Conservation (phyloP, 129 eudicot species). For the Logfia minima region DNA sequence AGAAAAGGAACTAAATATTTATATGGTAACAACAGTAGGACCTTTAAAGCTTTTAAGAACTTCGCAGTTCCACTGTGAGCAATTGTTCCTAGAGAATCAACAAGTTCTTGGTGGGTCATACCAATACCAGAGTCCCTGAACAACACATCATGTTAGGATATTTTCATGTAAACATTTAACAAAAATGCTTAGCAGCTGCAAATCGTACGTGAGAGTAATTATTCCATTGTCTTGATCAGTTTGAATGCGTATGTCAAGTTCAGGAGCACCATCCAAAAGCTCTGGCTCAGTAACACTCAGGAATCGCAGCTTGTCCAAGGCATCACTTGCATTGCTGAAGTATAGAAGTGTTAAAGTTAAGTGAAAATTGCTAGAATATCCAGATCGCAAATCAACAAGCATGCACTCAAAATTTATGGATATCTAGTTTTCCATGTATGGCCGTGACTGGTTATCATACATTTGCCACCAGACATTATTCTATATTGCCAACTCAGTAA, state of each 20-base stretch:
- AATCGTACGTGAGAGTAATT: conserved; percentile 72
- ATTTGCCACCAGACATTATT: background rate
- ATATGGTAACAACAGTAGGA: conserved; percentile 9
- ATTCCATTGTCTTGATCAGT: conserved; percentile 86
- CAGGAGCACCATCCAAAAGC: conserved; percentile 75
- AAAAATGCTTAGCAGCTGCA: background rate
- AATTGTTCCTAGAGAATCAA: conserved; percentile 95
- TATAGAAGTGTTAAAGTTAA: background rate
- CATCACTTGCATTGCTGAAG: conserved; percentile 97
- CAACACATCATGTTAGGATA: background rate
- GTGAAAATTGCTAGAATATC: background rate
- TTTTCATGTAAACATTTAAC: background rate
- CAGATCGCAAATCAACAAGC: background rate
- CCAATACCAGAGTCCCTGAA: conserved; percentile 93
- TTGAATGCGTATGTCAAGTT: conserved; percentile 90
- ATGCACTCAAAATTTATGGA: background rate
- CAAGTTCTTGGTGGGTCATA: conserved; percentile 90
- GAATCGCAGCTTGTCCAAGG: conserved; percentile 94
- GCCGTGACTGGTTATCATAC: background rate
- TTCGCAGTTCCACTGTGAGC: conserved; percentile 99
- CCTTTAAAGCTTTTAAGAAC: conserved; percentile 88
- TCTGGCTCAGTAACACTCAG: conserved; percentile 80
- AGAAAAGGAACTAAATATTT: background rate
- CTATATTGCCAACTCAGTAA: background rate
- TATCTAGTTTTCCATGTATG: background rate